Conservation (phyloP, 345 rosid species). For the Isatis tinctoria region DNA sequence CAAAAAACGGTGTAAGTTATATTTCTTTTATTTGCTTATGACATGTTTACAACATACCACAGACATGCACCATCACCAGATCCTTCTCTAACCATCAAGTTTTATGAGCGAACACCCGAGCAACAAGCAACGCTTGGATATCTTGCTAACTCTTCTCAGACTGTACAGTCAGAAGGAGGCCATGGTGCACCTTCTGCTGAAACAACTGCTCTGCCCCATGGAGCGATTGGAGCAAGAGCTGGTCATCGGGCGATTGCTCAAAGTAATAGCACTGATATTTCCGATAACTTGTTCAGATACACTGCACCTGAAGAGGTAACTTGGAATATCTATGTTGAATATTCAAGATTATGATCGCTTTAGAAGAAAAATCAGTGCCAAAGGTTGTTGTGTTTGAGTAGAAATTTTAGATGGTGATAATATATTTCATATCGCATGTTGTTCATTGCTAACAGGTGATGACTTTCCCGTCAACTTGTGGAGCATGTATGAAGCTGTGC, state of each 20-base stretch:
- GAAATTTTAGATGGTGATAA: neutral
- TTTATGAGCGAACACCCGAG: slow-evolving; percentile 80
- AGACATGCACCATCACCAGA: slow-evolving; percentile 85
- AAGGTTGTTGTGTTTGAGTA: neutral
- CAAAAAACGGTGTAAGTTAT: neutral
- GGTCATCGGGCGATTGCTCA: slow-evolving; percentile 88
- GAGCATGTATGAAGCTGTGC: slow-evolving; percentile 31
- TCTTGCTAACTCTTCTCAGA: slow-evolving; percentile 47
- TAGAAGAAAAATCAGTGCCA: neutral
- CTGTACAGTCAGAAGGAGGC: slow-evolving; percentile 34
- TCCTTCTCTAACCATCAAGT: slow-evolving; percentile 62
- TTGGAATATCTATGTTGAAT: neutral
- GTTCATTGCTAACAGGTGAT: slow-evolving; percentile 30
- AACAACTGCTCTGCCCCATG: slow-evolving; percentile 49
- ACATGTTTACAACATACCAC: slow-evolving; percentile 6
- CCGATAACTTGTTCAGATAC: slow-evolving; percentile 75
- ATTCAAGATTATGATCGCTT: neutral
- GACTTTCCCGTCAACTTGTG: slow-evolving; percentile 47
- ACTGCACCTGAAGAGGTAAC: slow-evolving; percentile 85
- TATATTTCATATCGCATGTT: neutral
- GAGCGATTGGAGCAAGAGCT: slow-evolving; percentile 75
- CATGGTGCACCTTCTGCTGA: slow-evolving; percentile 31
- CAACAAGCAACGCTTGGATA: slow-evolving; percentile 79
- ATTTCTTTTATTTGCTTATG: neutral
- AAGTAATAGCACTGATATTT: slow-evolving; percentile 67